Evolutionary conservation across 331 rosid genomes (phyloP), one percentile per base, ranked within the genome.

Genomic region (Cydonia oblonga): DNA sequence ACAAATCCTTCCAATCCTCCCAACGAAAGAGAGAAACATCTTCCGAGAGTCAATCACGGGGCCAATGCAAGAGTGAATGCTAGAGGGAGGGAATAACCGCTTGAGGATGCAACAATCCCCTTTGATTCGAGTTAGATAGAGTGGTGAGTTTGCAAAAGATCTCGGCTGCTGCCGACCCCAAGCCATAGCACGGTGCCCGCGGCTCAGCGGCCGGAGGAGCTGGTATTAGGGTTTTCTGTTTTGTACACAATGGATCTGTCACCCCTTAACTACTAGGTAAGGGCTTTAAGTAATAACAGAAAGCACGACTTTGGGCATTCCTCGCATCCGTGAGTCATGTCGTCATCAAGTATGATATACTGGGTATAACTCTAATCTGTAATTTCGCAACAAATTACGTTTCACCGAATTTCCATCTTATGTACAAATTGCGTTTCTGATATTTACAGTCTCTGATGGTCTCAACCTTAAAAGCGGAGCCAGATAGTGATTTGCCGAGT

Each of bases 391-490:
- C 46, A 33, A 23, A 33, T 9, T 15, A n/a, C 19, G 9, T 24
- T 71, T 71, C 54, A 38, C 66, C 13, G 4, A 71, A 6, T 16
- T 33, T 49, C 19, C 2, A 13, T 23, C 28, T 60, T 24, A 56
- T 56, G 66, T 70, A 70, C 75, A 56, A 18, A 38, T 58, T 18
- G 25, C 22, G 53, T 25, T 10, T 9, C 44, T 30, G 16, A 62
- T 44, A 78, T 71, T 71, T 73, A 79, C 82, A 63, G 2, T 74
- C 4, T 16, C 11, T 35, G 44, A 25, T 6, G 16, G 11, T 28
- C 71, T 71, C 69, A 11, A 38, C 70, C 52, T 54, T 46, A 25
- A 40, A 64, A 75, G 25, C 11, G 20, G 56, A 7, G 26, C 24
- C 2, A 1, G 53, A 42, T 62, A 32, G 14, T 51, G 29, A 69